Evolutionary conservation across 768 basidiomycete species (phyloP), one percentile per base, ranked within the genome.

Genomic region (Lenzites betulinus): DNA sequence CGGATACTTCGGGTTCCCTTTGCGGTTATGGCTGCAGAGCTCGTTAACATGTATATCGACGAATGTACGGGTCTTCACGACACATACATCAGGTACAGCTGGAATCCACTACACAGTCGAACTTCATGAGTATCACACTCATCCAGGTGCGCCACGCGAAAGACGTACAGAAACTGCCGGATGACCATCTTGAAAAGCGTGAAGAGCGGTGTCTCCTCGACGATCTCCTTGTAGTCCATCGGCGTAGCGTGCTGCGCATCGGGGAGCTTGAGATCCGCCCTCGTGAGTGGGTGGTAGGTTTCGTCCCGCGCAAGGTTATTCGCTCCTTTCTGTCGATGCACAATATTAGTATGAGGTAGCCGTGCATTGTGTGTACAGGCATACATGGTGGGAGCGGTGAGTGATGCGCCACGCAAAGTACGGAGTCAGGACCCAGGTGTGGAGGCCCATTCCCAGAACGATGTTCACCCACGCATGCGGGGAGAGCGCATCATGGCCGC

Each of bases 401-500:
- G 66, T 67, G n/a, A 66, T 28, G 8, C 66, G 46, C 69, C 69
- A 70, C 3, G 68, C 61, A 35, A 61, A 66, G 49, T 68, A 70
- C 1, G 69, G 69, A 0, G 66, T 67, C 25, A 69, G 43, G 25
- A 70, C 50, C 42, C 77, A 79, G 1, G 77, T 77, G 65, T 82
- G 81, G 15, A 80, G 73, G 7, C 68, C 53, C 49, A 82, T 66
- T 7, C 81, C 81, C 22, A 79, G 56, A 8, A 72, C 59, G 26
- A 71, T 61, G 66, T 80, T 82, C n/a, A 79, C 66, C 56, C 66
- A 65, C 4, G 67, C 58, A 54, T 72, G 69, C 2, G 78, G 70
- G 7, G 81, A 83, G 20, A 83, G 72, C 7, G 80, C 78, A 48
- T 78, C 77, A 58, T 83, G 83, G 1, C 82, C 83, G 18, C 79